A percentile compares a stretch with the other conserved stretches of the same genome.
Conservation (phyloP, 352 stramenopile species). For the Pythium aquatile region DNA sequence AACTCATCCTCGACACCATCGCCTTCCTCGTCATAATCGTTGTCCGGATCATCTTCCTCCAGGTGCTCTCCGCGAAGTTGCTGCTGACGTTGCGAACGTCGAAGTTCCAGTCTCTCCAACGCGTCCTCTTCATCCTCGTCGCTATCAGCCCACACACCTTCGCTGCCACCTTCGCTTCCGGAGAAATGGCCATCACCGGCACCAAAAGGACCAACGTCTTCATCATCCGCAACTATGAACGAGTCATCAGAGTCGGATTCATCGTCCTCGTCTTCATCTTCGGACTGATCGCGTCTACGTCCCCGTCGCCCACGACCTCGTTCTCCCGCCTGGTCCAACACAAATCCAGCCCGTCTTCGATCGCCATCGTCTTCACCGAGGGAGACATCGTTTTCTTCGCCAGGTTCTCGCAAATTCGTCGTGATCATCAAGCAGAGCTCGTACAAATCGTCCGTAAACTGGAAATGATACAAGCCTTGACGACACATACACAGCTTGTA, state of each 20-base stretch:
- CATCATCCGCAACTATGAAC: neutral
- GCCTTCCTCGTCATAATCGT: constrained; percentile 38
- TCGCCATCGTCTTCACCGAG: constrained; percentile 35
- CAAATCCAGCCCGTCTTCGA: constrained; percentile 16
- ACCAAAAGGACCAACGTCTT: neutral
- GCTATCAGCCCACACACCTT: neutral
- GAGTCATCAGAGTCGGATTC: neutral
- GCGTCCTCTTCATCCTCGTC: constrained; percentile 29
- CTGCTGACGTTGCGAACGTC: neutral
- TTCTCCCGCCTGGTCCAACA: constrained; percentile 17
- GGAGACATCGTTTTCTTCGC: constrained; percentile 43
- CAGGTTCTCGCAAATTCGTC: constrained; percentile 43
- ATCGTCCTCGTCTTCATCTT: constrained; percentile 35
- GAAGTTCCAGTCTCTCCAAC: neutral
- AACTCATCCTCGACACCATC: constrained; percentile 38
- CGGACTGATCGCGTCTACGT: constrained; percentile 8
- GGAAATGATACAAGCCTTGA: constrained; percentile 72
- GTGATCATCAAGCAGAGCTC: constrained; percentile 54
- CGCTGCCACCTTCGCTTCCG: neutral
- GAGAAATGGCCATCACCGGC: neutral
- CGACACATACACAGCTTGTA: neutral
- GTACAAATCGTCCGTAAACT: constrained; percentile 62
- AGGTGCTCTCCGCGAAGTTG: neutral
- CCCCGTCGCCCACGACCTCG: constrained; percentile 22
- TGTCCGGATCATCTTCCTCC: neutral